Evolutionary conservation across 2,329 filamentous ascomycete genomes (phyloP), one percentile per base, ranked within the genome.

Genomic region (Aspergillus neoniger): DNA sequence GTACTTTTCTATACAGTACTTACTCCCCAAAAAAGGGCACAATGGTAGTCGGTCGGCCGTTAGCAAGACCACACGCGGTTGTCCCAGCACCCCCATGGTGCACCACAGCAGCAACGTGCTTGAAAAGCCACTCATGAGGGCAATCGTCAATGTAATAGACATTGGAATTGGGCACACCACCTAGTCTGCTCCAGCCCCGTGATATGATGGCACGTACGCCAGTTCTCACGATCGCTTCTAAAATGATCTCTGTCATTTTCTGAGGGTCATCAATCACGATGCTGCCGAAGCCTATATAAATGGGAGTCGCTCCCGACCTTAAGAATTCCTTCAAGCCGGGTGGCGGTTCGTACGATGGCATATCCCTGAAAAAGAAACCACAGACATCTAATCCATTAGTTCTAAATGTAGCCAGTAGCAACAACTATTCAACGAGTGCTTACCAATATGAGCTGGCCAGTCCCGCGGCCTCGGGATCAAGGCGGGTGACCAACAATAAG

Each of bases 81-180:
- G 84, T 86, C 4, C 85, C 85, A 14, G 85, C 85, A 7, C 85
- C 85, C 19, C 85, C 85, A 55, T 87, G 84, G 61, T 87, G 85
- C 0, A 87, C 78, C 0, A 87, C 84, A 14, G 78, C 80, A 0
- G 81, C 77, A 1, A 86, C 83, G 15, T 79, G 77, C 61, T 83
- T 78, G 63, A 87, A 87, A 0, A 86, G 75, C 85, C 84, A 86
- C 59, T 86, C 82, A 56, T 86, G 83, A 1, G 84, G 85, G 56
- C 80, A 82, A 61, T 86, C 83, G 4, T 78, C 83, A 4, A 87
- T 71, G 64, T 81, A 82, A 60, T 82, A 81, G 8, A 85, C 74
- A 41, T 77, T 73, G 3, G 64, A 61, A 44, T 64, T 66, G 9
- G 67, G 68, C 9, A 72, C 70, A 8, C 75, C 77, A 41, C 75